Percentiles rank a stretch among this genome's conserved stretches.
phyloP scores from a whole-genome alignment of 2,329 filamentous ascomycete species.

The Verticillium albo-atrum region DNA sequence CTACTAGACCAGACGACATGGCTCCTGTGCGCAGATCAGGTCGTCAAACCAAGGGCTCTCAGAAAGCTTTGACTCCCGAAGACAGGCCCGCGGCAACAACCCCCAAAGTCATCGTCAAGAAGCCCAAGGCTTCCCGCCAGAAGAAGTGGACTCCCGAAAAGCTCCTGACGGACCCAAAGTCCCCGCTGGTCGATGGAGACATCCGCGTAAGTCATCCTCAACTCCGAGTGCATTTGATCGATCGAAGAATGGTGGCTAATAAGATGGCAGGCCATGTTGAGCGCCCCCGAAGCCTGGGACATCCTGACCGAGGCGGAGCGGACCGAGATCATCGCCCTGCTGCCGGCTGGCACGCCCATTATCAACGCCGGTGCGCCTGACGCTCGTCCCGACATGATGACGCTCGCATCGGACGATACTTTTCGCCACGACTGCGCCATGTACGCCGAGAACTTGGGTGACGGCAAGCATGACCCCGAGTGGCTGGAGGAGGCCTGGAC shows the following conservation, averaged over 20 bases:
- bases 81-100: background rate
- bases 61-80: background rate
- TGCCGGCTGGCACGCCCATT: conserved; percentile 32
- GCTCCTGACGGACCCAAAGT: conserved; percentile 30
- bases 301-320: conserved; percentile 26
- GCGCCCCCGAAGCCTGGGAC: conserved; percentile 33
- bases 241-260: background rate
- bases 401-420: conserved; percentile 42
- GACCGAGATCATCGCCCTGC: conserved; percentile 30
- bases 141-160: conserved; percentile 30
- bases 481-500: conserved; percentile 50
- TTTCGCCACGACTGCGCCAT: conserved; percentile 44
- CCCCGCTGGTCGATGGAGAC: conserved; percentile 32
- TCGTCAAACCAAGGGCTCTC: background rate
- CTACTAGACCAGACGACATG: background rate
- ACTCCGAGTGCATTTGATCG: background rate
- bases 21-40: conserved; percentile 3
- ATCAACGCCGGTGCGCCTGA: conserved; percentile 25
- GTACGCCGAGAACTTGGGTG: conserved; percentile 40
- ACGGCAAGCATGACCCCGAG: conserved; percentile 45
- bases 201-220: conserved; percentile 23
- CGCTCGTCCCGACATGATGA: conserved; percentile 34
- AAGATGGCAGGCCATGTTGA: conserved; percentile 25
- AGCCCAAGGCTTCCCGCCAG: background rate
- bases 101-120: conserved; percentile 12